Base-by-base conservation (phyloP, 2,329 filamentous ascomycete genomes). In the Aspergillus pseudonomiae region DNA sequence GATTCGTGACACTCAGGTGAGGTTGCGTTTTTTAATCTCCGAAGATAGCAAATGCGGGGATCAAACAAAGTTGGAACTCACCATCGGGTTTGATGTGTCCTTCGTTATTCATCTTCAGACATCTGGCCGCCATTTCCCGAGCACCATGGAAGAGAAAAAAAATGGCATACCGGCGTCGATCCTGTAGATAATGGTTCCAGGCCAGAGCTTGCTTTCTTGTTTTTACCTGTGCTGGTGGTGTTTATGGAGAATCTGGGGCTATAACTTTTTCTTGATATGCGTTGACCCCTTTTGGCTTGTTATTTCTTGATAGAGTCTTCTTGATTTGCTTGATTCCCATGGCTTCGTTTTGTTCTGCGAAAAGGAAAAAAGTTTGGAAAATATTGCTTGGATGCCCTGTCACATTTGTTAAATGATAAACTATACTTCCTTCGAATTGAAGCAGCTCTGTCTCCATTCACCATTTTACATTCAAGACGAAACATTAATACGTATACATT, bases 221-320 rank as follows among this genome's bases (percentile, higher is more conserved):
- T 57, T 57, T 62, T 39, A n/a, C 32, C 6, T 57, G 57, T 46
- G 58, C 61, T 28, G 21, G 57, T 57, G 67, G 67, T 65, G 67
- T 67, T 68, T 45, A 53, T 59, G 60, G 65, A 62, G 57, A 65
- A 70, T 60, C 60, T 41, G 52, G 46, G 55, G 65, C 59, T 54
- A 62, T 64, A 39, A 48, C 43, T 62, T 46, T 64, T 57, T 30
- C 55, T 66, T 59, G 54, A 62, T 55, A 36, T 64, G 61, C 63
- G 57, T 64, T 68, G 57, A 56, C 16, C 57, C 66, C 63, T 63
- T 39, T 64, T 57, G 62, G 57, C 36, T 58, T 50, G 41, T 60
- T 70, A 57, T 61, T 63, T 68, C 66, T 67, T 71, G 66, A 75
- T 74, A 75, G 70, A 72, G 19, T 41, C 16, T 60, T 60, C 65